Evolutionary conservation across 257 asterid species (phyloP), one percentile per base, ranked within the genome.

Genomic region (Verbascum thapsus): DNA sequence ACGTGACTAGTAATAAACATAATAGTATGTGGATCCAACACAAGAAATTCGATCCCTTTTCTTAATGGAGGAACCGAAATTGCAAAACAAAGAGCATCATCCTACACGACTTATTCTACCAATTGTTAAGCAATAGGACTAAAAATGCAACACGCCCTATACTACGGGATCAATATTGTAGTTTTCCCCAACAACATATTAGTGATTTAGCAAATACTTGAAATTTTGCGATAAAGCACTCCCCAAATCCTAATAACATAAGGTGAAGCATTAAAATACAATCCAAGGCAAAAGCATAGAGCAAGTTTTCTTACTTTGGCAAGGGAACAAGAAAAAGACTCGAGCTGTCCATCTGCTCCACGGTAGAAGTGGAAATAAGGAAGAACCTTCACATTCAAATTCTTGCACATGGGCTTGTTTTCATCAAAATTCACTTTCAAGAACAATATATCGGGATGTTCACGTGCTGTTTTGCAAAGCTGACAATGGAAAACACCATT

Each of bases 321-420:
- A 47, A 91, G 90, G 49, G 96, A 88, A 68, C 98, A 91, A 61
- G 98, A 88, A 70, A 91, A 91, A 61, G 98, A 66, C 69, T 91
- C 96, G 18, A 91, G 85, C 69, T 76, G 92, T 58, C 98, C 96
- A 68, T 91, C 96, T 41, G 95, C 96, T 44, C 96, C 98, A 16
- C 98, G 91, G 72, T 88, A 88, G 82, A 88, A 91, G 73, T 88
- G 96, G 86, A 91, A 91, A 80, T 70, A 81, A 2, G 98, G 96
- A 61, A 91, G 98, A 78, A 88, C 96, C 81, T 82, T 91, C 8
- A 91, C 96, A 45, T 88, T 88, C 83, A 91, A 78, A 45, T n/a
- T 81, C 81, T 91, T 86, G 84, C 98, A 88, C 98, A 88, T 83
- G 42, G 89, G 86, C 73, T 90, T 90, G 74, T 90, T 90, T 65